phyloP scores from a whole-genome alignment of 805 yeast genomes.

The Candida anglica region DNA sequence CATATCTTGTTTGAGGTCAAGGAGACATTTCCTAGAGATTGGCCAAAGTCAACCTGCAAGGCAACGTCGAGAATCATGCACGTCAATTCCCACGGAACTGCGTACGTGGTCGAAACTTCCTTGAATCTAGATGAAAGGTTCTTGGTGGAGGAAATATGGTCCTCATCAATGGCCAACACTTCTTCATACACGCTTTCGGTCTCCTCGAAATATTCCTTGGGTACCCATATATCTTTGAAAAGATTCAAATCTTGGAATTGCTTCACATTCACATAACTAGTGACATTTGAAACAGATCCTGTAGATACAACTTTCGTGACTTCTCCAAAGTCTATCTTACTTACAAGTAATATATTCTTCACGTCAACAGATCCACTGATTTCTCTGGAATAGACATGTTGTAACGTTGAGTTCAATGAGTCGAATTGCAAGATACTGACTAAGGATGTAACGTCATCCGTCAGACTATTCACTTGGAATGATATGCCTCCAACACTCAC shows the following conservation, averaged over 20 bases:
- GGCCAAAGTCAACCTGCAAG: conserved; percentile 73
- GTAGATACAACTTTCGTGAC: conserved; percentile 43
- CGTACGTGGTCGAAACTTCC: conserved; percentile 56
- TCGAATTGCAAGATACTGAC: conserved; percentile 46
- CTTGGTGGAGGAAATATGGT: conserved; percentile 13
- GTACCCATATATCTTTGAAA: conserved; percentile 80
- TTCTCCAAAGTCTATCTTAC: conserved; percentile 44
- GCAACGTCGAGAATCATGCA: conserved; percentile 49
- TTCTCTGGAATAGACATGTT: conserved; percentile 88
- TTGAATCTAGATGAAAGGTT: conserved; percentile 46
- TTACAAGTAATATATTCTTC: conserved; percentile 44
- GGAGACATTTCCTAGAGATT: conserved; percentile 67
- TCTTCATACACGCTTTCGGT: not conserved
- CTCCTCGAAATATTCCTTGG: conserved; percentile 33
- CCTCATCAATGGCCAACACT: not conserved
- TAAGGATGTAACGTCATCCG: conserved; percentile 40
- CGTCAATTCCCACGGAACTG: conserved; percentile 73
- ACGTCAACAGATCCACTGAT: conserved; percentile 66
- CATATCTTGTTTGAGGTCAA: conserved; percentile 58
- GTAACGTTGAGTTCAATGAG: conserved; percentile 67
- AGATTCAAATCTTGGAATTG: conserved; percentile 84
- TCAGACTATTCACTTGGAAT: conserved; percentile 42
- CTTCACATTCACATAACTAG: conserved; percentile 67
- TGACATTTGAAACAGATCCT: conserved; percentile 51
- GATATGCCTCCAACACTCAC: conserved; percentile 70